phyloP scores from a whole-genome alignment of 2,329 filamentous ascomycete genomes.

The Davidsoniella australis region DNA sequence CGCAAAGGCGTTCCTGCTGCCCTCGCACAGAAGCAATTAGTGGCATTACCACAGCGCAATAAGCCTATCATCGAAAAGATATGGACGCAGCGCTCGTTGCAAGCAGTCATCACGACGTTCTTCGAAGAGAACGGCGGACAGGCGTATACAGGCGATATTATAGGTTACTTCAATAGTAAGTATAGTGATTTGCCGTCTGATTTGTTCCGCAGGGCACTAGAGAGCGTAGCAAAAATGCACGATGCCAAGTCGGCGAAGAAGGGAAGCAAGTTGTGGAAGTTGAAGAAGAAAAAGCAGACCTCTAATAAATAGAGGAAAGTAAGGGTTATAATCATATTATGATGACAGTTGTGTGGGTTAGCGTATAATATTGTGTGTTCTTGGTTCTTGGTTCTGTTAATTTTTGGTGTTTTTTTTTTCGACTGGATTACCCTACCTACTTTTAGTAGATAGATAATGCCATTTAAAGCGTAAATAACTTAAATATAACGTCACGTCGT shows the following conservation, averaged over 20 bases:
- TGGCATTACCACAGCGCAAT: conserved; percentile 21
- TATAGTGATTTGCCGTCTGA: conserved; percentile 10
- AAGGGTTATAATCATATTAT: not conserved
- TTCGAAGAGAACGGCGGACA: conserved; percentile 61
- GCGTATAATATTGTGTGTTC: not conserved
- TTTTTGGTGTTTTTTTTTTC: not conserved
- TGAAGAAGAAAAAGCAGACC: conserved; percentile 20
- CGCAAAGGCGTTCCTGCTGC: conserved; percentile 48
- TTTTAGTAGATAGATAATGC: not conserved
- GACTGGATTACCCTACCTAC: not conserved
- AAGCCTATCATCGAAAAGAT: conserved; percentile 14
- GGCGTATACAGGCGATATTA: conserved; percentile 42
- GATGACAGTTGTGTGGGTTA: no score
- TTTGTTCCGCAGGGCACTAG: conserved; percentile 61
- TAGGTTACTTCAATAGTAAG: conserved; percentile 12
- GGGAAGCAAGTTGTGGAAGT: conserved; percentile 36
- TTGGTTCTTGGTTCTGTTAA: no score
- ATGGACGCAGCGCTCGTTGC: conserved; percentile 8
- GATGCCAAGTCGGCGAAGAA: conserved; percentile 25
- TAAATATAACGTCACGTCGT: no score
- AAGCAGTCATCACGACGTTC: conserved; percentile 32
- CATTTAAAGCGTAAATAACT: no score
- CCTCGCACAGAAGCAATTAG: conserved; percentile 13
- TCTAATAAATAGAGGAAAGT: not conserved
- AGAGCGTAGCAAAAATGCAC: conserved; percentile 57